Conservation (phyloP, 345 rosid genomes). For the Hibiscus mutabilis region DNA sequence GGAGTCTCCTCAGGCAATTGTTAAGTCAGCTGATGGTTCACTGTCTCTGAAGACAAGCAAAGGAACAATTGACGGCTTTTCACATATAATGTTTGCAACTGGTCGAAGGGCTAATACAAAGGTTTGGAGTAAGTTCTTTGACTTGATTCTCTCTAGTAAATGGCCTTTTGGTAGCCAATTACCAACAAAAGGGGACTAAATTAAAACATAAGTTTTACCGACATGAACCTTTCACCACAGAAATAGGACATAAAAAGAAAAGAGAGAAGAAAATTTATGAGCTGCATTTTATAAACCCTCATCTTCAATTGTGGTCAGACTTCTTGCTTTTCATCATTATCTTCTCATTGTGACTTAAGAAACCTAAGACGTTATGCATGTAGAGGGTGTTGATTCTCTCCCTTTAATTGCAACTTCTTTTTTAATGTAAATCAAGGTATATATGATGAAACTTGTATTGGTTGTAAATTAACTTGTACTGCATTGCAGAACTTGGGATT, state of each 20-base stretch:
- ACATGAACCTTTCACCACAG: not conserved
- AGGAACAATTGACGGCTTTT: conserved; percentile 82
- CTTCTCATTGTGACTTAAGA: not conserved
- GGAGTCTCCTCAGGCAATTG: conserved; percentile 79
- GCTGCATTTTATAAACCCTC: not conserved
- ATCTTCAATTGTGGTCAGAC: not conserved
- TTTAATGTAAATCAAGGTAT: not conserved
- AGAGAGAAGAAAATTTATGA: not conserved
- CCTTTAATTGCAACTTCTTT: not conserved
- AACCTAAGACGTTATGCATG: not conserved
- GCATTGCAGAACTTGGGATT: conserved; percentile 78
- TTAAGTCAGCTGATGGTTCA: conserved; percentile 71
- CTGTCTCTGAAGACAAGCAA: conserved; percentile 75
- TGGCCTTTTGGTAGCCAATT: not conserved
- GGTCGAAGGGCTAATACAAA: conserved; percentile 88
- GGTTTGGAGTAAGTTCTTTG: conserved; percentile 34
- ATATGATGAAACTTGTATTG: conserved; percentile 5
- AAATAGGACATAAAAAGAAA: not conserved
- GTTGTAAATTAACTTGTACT: conserved; percentile 17
- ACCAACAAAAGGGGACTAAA: not conserved
- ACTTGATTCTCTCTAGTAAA: not conserved
- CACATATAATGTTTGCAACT: conserved; percentile 96
- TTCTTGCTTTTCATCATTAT: not conserved
- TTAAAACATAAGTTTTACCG: not conserved
- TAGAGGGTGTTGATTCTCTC: not conserved